Evolutionary conservation across 768 basidiomycete species (phyloP), one percentile per base, ranked within the genome.

Genomic region (Tricholoma terreum): DNA sequence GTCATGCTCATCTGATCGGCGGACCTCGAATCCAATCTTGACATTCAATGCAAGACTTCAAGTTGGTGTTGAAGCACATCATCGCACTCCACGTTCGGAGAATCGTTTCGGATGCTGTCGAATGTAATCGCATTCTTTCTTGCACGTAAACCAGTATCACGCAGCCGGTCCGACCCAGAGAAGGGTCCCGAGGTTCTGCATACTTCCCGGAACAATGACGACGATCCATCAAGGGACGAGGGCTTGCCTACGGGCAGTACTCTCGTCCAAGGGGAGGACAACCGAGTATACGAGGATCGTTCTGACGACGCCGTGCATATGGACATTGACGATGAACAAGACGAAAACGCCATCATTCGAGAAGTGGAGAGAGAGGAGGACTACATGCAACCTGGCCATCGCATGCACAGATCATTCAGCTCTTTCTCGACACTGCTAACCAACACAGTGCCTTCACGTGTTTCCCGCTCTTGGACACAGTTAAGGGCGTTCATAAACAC

Each of bases 401-500:
- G 55, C 42, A 51, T 17, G 24, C 55, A 36, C 30, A 19, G 43
- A 7, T 22, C 50, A 8, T 38, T 38, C 24, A 55, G 22, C n/a
- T 30, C 35, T 11, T 35, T 63, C 21, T 45, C 51, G 3, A n/a
- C 9, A 6, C 30, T 30, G 15, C 6, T 40, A 15, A 36, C 45
- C 24, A 2, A 17, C 7, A 48, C 38, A 31, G 11, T 22, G 7
- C 36, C 52, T 19, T 54, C 53, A 22, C 11, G n/a, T 33, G 2
- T 51, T 10, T 54, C 49, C 17, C 53, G 57, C 2, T 63, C 51
- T 55, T 67, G 65, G 63, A 4, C 45, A n/a, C 59, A 56, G 21
- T 9, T 60, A 15, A 67, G 63, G 55, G 56, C 46, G 6, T 56
- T 59, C 15, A 36, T 72, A 14, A 64, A 59, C 24, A 63, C 72